These are phyloP conservation scores for Inga leiocalycina DNA, from an alignment of 306 rosid species.

Conservation along the genomic window DNA sequence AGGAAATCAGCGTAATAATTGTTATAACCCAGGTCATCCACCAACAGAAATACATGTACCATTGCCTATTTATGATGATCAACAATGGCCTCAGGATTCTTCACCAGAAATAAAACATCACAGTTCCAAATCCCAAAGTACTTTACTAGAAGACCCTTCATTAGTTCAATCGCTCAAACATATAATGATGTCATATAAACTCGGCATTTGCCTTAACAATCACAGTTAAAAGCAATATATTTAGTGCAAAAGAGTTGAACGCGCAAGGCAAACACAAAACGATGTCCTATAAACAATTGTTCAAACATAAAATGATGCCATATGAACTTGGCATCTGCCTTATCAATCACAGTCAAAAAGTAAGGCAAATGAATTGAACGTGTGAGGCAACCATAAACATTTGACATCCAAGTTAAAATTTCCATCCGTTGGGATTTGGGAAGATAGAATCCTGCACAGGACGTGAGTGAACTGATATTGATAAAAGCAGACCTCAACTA, in stretches of 20 bases:
- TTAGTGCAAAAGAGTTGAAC: background rate
- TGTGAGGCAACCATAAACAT: background rate
- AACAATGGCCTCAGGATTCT: background rate
- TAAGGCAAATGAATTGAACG: background rate
- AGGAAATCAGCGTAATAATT: background rate
- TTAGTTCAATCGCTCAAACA: background rate
- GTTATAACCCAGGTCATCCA: background rate
- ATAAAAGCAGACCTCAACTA: background rate
- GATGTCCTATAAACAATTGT: background rate
- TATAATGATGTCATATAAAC: background rate
- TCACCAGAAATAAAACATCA: background rate
- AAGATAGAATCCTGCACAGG: background rate
- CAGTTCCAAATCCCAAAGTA: background rate
- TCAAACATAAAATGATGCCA: background rate
- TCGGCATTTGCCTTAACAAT: background rate
- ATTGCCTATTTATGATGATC: background rate
- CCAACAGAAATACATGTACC: background rate
- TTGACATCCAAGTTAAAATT: background rate
- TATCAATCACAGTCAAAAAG: background rate
- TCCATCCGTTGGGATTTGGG: background rate
- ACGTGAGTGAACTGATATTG: background rate
- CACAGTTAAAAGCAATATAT: background rate
- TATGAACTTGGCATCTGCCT: background rate
- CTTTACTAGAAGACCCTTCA: background rate
- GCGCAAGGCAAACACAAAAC: background rate